Conservation (phyloP, 148 eudicot genomes). For the Amaranthus cruentus region DNA sequence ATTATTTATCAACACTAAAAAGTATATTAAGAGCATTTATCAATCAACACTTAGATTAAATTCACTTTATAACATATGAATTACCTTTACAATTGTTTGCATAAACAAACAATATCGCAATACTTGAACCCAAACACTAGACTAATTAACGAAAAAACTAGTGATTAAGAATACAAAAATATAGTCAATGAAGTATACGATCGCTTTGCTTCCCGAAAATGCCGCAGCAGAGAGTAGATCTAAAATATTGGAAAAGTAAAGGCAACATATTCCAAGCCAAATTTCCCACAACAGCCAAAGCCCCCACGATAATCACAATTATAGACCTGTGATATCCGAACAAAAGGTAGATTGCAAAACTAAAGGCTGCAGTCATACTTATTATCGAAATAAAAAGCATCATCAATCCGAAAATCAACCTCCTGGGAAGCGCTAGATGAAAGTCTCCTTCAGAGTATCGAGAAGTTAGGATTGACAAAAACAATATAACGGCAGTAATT, state of each 20-base stretch:
- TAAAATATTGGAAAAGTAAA: no score
- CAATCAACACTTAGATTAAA: no score
- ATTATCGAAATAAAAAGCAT: conserved; percentile 21
- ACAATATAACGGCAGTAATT: conserved; percentile 17
- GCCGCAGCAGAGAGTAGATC: not conserved
- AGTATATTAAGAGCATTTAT: no score
- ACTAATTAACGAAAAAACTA: no score
- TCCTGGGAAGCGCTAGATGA: not conserved
- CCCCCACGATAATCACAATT: not conserved
- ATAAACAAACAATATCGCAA: no score
- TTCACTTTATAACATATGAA: no score
- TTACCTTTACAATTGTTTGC: no score
- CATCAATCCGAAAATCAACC: conserved; percentile 18
- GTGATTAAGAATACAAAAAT: no score
- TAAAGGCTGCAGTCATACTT: conserved; percentile 16
- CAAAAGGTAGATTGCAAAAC: conserved; percentile 17
- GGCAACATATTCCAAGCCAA: no score
- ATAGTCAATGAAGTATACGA: conserved; percentile 20
- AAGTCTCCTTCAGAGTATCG: conserved; percentile 21
- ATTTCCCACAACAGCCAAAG: not conserved
- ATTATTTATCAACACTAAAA: no score
- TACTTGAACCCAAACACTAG: no score
- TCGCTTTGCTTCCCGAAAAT: conserved; percentile 15
- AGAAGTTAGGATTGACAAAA: conserved; percentile 25
- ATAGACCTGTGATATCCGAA: not conserved